These are phyloP conservation scores for Metschnikowia proteae DNA, from an alignment of 805 yeast genomes.

Conservation along the genomic window DNA sequence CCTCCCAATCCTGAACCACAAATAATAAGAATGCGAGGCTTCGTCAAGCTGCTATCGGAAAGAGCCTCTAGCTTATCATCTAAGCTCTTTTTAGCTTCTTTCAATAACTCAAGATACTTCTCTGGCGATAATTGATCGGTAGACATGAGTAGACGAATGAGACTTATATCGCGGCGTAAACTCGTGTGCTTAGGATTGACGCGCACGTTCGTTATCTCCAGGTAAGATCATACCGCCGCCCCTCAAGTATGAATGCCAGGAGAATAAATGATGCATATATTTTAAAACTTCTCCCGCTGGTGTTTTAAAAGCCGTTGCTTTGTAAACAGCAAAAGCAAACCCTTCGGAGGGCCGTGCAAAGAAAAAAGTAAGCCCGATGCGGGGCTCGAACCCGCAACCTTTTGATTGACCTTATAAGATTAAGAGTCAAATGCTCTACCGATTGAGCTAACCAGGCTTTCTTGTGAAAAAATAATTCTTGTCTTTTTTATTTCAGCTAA, in stretches of 20 bases:
- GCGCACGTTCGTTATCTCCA: background rate
- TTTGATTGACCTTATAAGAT: constrained; percentile 26
- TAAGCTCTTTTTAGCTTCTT: constrained; percentile 19
- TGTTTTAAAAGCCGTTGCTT: background rate
- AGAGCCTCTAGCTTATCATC: constrained; percentile 10
- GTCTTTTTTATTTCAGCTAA: no score
- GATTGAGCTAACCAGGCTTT: constrained; percentile 32
- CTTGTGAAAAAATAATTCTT: background rate
- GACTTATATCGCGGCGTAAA: background rate
- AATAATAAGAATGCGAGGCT: constrained; percentile 70
- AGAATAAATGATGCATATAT: no score
- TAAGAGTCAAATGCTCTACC: constrained; percentile 35
- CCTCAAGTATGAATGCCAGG: no score
- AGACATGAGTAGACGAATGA: constrained; percentile 1
- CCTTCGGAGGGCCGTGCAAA: no score
- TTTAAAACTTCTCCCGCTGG: no score
- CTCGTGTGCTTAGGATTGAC: background rate
- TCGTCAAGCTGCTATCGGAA: constrained; percentile 12
- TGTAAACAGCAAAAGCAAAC: background rate
- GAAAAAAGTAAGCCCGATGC: constrained; percentile 26
- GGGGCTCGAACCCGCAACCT: constrained; percentile 36
- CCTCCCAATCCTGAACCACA: constrained; percentile 97
- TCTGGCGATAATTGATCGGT: constrained; percentile 15
- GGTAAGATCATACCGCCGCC: background rate
- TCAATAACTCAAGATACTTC: constrained; percentile 20